phyloP scores from a whole-genome alignment of 208 protist species.

The Leishmania tarentolae region DNA sequence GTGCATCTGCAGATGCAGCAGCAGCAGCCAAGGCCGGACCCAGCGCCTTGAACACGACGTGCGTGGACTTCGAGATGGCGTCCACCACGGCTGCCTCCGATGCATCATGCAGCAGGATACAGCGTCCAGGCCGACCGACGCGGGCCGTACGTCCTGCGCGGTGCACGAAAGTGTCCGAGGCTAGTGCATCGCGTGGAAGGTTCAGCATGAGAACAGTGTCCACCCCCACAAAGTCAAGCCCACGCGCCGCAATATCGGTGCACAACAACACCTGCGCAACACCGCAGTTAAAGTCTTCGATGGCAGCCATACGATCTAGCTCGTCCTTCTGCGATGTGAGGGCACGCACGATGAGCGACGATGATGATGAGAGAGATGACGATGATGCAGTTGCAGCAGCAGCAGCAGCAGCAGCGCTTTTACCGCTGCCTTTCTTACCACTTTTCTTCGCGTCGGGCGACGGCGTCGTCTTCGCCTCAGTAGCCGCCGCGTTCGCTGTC shows the following conservation, averaged over 20 bases:
- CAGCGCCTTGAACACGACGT: slow-evolving; percentile 61
- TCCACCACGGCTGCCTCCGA: slow-evolving; percentile 48
- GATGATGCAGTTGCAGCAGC: background rate
- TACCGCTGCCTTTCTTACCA: slow-evolving; percentile 22
- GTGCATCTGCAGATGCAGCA: background rate
- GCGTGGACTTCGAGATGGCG: slow-evolving; percentile 63
- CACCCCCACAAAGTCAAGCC: slow-evolving; percentile 94
- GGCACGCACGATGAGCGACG: slow-evolving; percentile 42
- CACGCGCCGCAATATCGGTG: slow-evolving; percentile 94
- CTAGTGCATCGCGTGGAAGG: slow-evolving; percentile 72
- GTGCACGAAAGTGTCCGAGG: slow-evolving; percentile 96
- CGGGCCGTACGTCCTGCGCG: slow-evolving; percentile 96
- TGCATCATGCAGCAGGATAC: slow-evolving; percentile 86
- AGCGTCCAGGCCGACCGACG: slow-evolving; percentile 80
- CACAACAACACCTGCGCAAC: slow-evolving; percentile 90
- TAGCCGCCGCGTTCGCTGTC: background rate
- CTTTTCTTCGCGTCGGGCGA: background rate
- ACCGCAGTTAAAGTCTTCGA: slow-evolving; percentile 85
- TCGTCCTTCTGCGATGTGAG: slow-evolving; percentile 61
- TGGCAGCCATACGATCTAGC: slow-evolving; percentile 71
- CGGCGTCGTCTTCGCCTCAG: slow-evolving; percentile 1
- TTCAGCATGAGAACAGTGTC: slow-evolving; percentile 97
- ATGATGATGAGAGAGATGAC: slow-evolving; percentile 5
- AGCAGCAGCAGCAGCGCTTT: background rate
- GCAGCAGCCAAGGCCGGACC: slow-evolving; percentile 23